Base-by-base conservation (phyloP, 163 green algal genomes). In the Scenedesmus sp. region DNA sequence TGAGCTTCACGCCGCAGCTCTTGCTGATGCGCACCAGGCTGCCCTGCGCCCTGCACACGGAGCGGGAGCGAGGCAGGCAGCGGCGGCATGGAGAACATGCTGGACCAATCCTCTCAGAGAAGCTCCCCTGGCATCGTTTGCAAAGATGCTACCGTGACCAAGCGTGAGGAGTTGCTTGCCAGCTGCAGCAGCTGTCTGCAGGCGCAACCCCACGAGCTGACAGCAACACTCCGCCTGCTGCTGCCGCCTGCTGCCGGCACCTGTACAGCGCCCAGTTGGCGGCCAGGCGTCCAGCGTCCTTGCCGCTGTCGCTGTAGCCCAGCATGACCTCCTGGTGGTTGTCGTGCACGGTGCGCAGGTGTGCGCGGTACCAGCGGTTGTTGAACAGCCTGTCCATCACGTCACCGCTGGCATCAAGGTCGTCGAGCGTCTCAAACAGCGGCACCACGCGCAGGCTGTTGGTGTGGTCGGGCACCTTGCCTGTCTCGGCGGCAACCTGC, bases 231-330 rank as follows among this genome's bases (percentile, higher is more conserved):
- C 18, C 70, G 70, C 35, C n/a, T n/a, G 72, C 72, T 51, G 37
- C 72, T 42, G 35, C 49, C 93, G 87, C 86, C 13, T 61, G 26
- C 93, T 26, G 43, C 20, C 13, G 61, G 79, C 92, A 96, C 87
- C 95, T 95, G 95, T 99, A 99, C 80, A 99, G 94, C 85, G 97
- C 97, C 97, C 97, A 99, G 86, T 96, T 97, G 0, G 97, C 97
- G 2, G 96, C 94, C 49, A 99, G 94, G 12, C 97, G 93, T 20
- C 97, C 97, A 0, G 97, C 97, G 86, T 99, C 97, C 95, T 99
- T 99, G 76, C 97, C 97, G 46, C 94, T 98, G 95, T 99, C 98
- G 82, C 93, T 97, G 94, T 99, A 99, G 0, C 98, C 98, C 49
- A 99, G 93, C 98, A 99, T 99, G 46, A 99, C 95, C 94, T 98